Conservation (phyloP, 2,329 filamentous ascomycete genomes). For the Aspergillus sp. region DNA sequence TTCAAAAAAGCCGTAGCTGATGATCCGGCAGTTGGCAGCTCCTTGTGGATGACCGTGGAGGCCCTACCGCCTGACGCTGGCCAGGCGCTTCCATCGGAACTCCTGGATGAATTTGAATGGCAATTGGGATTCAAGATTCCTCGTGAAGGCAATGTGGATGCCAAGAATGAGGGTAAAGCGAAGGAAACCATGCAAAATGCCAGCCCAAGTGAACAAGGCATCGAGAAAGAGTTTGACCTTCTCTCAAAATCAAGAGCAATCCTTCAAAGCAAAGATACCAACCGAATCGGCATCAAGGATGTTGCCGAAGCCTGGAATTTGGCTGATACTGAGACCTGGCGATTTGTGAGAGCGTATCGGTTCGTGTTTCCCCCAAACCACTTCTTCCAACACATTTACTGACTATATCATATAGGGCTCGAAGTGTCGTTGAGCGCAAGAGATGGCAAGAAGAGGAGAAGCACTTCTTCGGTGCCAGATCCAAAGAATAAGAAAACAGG, state of each 20-base stretch:
- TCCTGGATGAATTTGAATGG: slow-evolving; percentile 71
- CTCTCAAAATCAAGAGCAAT: slow-evolving; percentile 47
- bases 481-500: slow-evolving; percentile 6
- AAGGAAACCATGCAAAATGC: slow-evolving; percentile 32
- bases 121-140: slow-evolving; percentile 82
- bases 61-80: slow-evolving; percentile 41
- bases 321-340: slow-evolving; percentile 61
- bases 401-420: slow-evolving; percentile 35
- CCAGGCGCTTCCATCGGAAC: slow-evolving; percentile 51
- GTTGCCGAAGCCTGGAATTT: slow-evolving; percentile 53
- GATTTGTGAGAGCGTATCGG: slow-evolving; percentile 57
- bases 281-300: slow-evolving; percentile 36
- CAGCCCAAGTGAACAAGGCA: slow-evolving; percentile 33
- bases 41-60: slow-evolving; percentile 79
- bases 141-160: slow-evolving; percentile 37
- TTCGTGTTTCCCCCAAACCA: slow-evolving; percentile 13
- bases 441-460: slow-evolving; percentile 59
- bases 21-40: slow-evolving; percentile 57
- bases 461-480: slow-evolving; percentile 46
- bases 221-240: slow-evolving; percentile 42
- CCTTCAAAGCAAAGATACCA: slow-evolving; percentile 34
- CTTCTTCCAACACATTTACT: slow-evolving; percentile 1
- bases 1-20: slow-evolving; percentile 81
- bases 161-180: slow-evolving; percentile 26
- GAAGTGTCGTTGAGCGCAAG: slow-evolving; percentile 52